These are phyloP conservation scores for Exophiala bonariae DNA, from an alignment of 2,329 filamentous ascomycete species.

Conservation along the genomic window DNA sequence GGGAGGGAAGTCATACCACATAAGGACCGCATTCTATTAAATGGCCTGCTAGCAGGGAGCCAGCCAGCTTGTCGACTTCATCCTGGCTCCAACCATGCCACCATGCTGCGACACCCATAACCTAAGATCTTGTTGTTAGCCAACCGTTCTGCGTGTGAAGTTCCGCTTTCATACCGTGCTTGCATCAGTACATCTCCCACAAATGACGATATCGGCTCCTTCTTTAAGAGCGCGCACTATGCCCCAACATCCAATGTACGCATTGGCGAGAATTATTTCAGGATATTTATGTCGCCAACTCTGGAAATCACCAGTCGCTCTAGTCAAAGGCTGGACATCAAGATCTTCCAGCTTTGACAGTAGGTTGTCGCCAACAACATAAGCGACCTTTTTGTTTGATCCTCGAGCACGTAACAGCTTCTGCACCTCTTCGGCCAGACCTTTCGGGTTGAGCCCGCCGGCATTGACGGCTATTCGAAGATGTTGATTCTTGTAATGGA, in stretches of 20 bases:
- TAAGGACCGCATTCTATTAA: conserved; percentile 32
- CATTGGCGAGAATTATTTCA: conserved; percentile 45
- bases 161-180: conserved; percentile 8
- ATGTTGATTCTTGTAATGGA: conserved; percentile 1
- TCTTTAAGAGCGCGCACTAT: conserved; percentile 30
- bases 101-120: conserved; percentile 27
- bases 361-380: conserved; percentile 1
- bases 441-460: conserved; percentile 15
- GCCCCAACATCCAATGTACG: conserved; percentile 52
- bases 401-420: conserved; percentile 1
- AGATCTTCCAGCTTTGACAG: conserved; percentile 17
- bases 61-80: conserved; percentile 24
- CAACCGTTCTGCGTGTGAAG: too few species aligned
- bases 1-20: conserved; percentile 10
- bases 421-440: conserved; percentile 4
- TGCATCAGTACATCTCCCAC: conserved; percentile 33
- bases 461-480: conserved; percentile 18
- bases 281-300: conserved; percentile 6
- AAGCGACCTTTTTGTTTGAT: conserved; percentile 10
- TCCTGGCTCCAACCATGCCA: conserved; percentile 20
- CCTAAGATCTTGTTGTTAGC: conserved; percentile 1
- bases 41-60: conserved; percentile 34
- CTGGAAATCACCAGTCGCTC: conserved; percentile 1
- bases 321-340: conserved; percentile 1
- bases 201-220: conserved; percentile 35